Evolutionary conservation across 2,329 filamentous ascomycete species (phyloP).

Genomic region (Kalaharituber pfeilii): DNA sequence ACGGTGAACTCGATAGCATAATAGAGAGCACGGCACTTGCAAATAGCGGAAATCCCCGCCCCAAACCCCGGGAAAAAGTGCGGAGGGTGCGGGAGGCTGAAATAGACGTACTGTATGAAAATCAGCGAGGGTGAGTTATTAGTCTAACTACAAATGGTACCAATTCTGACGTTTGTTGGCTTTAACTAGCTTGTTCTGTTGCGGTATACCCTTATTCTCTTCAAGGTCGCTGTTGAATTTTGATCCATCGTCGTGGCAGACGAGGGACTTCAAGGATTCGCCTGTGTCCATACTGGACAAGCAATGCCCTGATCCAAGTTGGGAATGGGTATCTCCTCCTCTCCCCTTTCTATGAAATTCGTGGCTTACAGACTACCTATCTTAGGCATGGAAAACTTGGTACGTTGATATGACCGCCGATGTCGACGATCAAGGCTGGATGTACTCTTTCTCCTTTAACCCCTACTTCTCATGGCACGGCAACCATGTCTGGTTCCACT

Average conservation of each 20-base stretch:
- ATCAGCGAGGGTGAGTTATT: slow-evolving; percentile 54
- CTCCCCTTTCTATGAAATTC: not conserved
- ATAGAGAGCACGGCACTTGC: too few relatives aligned
- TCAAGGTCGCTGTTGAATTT: slow-evolving; percentile 66
- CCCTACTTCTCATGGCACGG: slow-evolving; percentile 69
- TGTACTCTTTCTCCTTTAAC: slow-evolving; percentile 80
- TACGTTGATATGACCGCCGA: slow-evolving; percentile 64
- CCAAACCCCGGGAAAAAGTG: slow-evolving; percentile 4
- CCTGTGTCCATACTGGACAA: slow-evolving; percentile 63
- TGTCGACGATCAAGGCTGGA: slow-evolving; percentile 83
- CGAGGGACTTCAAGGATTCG: slow-evolving; percentile 38
- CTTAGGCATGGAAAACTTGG: slow-evolving; percentile 44
- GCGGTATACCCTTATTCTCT: slow-evolving; percentile 80
- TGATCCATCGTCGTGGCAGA: slow-evolving; percentile 79
- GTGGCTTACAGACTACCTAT: not conserved
- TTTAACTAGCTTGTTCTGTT: slow-evolving; percentile 48
- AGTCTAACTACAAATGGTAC: too few relatives aligned
- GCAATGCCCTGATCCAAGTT: slow-evolving; percentile 83
- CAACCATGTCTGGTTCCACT: slow-evolving; percentile 78
- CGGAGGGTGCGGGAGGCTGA: slow-evolving; percentile 26
- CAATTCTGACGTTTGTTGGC: too few relatives aligned
- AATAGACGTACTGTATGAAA: slow-evolving; percentile 86
- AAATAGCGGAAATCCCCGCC: too few relatives aligned
- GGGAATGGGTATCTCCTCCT: slow-evolving; percentile 62
- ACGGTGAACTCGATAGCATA: too few relatives aligned